phyloP scores from a whole-genome alignment of 2,329 filamentous ascomycete genomes.

The Falciphora oryzae region DNA sequence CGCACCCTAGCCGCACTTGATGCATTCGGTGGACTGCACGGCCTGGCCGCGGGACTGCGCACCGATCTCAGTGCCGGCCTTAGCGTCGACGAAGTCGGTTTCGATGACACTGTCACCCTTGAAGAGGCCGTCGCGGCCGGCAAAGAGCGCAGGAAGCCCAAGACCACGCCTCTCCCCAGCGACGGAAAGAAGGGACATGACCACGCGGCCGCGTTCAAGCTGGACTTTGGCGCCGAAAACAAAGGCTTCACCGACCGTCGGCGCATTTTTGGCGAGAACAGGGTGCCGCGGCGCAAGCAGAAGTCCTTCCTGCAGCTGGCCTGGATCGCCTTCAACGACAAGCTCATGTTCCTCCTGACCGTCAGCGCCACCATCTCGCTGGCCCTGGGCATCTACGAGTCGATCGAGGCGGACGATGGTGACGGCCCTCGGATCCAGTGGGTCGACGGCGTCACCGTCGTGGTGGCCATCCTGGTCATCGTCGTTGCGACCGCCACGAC shows the following conservation, averaged over 20 bases:
- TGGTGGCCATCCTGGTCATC: conserved; percentile 22
- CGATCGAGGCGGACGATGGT: neutral
- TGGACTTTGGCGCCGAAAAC: conserved; percentile 1
- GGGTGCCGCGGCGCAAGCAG: conserved; percentile 10
- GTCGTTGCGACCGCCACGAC: conserved; percentile 54
- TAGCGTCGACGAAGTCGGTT: conserved; percentile 6
- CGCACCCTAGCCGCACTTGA: conserved; percentile 4
- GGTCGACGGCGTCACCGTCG: conserved; percentile 11
- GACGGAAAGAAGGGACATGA: neutral
- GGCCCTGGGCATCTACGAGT: conserved; percentile 10
- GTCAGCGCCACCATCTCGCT: conserved; percentile 10
- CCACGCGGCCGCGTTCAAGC: conserved; percentile 6
- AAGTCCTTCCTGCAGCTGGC: conserved; percentile 8
- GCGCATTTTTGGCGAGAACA: conserved; percentile 11
- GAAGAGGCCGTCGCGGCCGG: conserved; percentile 7
- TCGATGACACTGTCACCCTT: conserved; percentile 6
- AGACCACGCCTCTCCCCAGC: neutral
- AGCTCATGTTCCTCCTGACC: conserved; percentile 12
- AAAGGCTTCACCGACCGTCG: conserved; percentile 8
- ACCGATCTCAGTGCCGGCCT: conserved; percentile 9
- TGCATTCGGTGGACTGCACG: conserved; percentile 9
- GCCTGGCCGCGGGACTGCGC: conserved; percentile 8
- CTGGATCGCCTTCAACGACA: conserved; percentile 12
- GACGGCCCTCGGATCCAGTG: conserved; percentile 7
- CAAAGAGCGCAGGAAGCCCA: neutral